Percentiles rank a stretch among this genome's conserved stretches.
Conservation (phyloP, 1,139 yeast species). For the Blastobotrys aristatus region DNA sequence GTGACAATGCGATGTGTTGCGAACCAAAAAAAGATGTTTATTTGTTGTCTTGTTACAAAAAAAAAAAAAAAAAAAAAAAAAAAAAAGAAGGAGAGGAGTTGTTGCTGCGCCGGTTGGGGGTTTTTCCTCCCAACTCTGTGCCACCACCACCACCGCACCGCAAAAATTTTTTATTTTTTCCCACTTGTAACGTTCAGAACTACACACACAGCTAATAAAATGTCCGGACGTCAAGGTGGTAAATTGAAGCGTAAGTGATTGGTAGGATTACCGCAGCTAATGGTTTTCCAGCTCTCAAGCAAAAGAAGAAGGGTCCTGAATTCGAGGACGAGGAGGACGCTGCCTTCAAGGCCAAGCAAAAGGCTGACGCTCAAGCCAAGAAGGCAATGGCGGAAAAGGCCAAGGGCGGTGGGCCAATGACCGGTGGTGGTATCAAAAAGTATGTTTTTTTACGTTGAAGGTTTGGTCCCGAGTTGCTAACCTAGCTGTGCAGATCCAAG, state of each 20-base stretch:
- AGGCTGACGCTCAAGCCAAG: slow-evolving; percentile 89
- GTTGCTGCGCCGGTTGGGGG: not conserved
- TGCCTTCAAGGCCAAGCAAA: slow-evolving; percentile 90
- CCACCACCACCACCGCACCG: too few relatives aligned
- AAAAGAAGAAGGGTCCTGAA: slow-evolving; percentile 62
- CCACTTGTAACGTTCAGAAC: not conserved
- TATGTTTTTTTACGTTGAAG: slow-evolving; percentile 31
- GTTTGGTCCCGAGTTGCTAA: not conserved
- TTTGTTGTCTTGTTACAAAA: not conserved
- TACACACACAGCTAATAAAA: slow-evolving; percentile 17
- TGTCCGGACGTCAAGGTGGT: slow-evolving; percentile 48
- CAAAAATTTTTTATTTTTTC: not conserved
- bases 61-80: too few relatives aligned
- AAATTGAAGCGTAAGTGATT: slow-evolving; percentile 41
- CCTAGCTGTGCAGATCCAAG: slow-evolving; percentile 8
- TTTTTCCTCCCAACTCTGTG: too few relatives aligned
- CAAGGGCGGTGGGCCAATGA: slow-evolving; percentile 82
- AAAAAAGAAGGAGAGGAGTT: too few relatives aligned
- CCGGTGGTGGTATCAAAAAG: slow-evolving; percentile 95
- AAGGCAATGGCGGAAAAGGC: slow-evolving; percentile 88
- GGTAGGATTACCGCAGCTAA: not conserved
- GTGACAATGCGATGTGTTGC: too few relatives aligned
- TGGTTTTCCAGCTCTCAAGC: slow-evolving; percentile 33
- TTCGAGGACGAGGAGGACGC: slow-evolving; percentile 79
- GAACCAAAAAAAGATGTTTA: too few relatives aligned